Evolutionary conservation across 805 yeast species (phyloP), one percentile per base, ranked within the genome.

Genomic region (Saccharomycopsis capsularis): DNA sequence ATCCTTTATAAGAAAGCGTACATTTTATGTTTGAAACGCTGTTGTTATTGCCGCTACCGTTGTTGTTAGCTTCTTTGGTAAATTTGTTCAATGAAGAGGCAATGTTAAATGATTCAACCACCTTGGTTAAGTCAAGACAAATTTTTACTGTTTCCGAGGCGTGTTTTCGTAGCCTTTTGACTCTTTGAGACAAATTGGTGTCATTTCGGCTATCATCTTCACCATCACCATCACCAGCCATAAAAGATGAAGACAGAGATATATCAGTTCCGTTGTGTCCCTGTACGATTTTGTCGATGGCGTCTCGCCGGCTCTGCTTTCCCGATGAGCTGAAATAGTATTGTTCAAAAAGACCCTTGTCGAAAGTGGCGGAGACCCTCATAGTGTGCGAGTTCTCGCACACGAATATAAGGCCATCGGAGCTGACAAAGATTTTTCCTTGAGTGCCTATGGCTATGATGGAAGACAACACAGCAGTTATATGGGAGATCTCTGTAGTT

Each of bases 331-430:
- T n/a, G 48, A 57, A 66, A 3, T 56, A 57, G 54, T 55, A 70
- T 3, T 62, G 57, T n/a, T 61, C 57, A 52, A 71, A 73, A 3
- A 71, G 52, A 2, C 60, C 50, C 36, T 59, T 62, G 50, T 69
- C 74, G 24, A 73, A 47, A 1, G 68, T 65, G 23, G 71, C 55
- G n/a, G 65, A 60, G 0, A 65, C 64, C 51, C 59, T 61, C 4
- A 51, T 42, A 5, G 73, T 64, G 57, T 72, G 75, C 22, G 69
- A 68, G 47, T 69, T 72, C 40, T 69, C 74, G 3, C 78, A 69
- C 11, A 71, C 68, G 59, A 80, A 74, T 24, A 73, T 68, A 11
- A 80, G 55, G 0, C 84, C 85, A 41, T 75, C 75, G 1, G 63
- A 58, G 18, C 75, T 73, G 40, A 79, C 70, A 13, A 61, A 63